Evolutionary conservation across 2,329 filamentous ascomycete genomes (phyloP).

Genomic region (Epichloe elymi): DNA sequence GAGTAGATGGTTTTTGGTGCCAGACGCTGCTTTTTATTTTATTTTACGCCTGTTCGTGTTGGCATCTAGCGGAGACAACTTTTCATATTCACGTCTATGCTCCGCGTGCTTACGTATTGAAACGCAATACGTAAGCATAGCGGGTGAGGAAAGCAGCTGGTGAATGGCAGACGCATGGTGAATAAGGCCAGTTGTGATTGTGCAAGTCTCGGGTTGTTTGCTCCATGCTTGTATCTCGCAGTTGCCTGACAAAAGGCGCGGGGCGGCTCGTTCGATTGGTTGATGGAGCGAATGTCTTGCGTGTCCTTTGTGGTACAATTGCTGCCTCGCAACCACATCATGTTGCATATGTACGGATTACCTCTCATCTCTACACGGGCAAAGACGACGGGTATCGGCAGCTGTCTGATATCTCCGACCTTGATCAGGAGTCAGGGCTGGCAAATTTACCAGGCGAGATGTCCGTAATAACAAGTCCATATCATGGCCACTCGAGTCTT

Average conservation of each 20-base stretch:
- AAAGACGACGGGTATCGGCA: too few relatives aligned
- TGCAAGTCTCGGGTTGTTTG: not conserved
- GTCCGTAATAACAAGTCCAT: too few relatives aligned
- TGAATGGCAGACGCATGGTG: not conserved
- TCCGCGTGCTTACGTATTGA: not conserved
- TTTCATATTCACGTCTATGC: too few relatives aligned
- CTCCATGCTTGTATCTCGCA: not conserved
- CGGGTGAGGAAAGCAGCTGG: not conserved
- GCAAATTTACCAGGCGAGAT: too few relatives aligned
- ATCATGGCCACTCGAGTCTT: too few relatives aligned
- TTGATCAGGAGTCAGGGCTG: too few relatives aligned
- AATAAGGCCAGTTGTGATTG: not conserved
- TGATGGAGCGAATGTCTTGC: not conserved
- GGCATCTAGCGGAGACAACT: not conserved
- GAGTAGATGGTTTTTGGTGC: not conserved
- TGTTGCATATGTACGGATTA: too few relatives aligned
- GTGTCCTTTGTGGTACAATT: not conserved
- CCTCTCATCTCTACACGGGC: too few relatives aligned
- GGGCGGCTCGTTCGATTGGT: not conserved
- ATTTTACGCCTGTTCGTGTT: not conserved
- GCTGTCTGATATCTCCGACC: too few relatives aligned
- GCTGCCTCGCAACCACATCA: not conserved
- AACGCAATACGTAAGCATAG: not conserved
- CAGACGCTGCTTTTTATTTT: not conserved
- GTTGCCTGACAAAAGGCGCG: not conserved